A percentile compares a stretch with the other conserved stretches of the same genome.
Conservation (phyloP, 2,329 filamentous ascomycete genomes). For the Bisporella sp. region DNA sequence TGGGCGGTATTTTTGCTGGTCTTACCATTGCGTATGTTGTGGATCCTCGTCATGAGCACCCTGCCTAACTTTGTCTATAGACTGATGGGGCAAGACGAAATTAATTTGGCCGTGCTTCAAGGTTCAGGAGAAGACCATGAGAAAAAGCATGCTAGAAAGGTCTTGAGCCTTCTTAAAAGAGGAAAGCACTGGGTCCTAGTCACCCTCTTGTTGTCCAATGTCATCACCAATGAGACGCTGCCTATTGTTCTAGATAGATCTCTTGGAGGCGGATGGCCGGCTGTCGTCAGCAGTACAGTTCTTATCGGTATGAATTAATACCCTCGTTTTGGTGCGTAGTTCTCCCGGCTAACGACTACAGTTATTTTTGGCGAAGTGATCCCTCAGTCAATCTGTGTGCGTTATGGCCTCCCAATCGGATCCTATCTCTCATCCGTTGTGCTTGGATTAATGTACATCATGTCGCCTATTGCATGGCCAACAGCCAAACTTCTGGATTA, state of each 20-base stretch:
- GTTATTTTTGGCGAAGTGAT: conserved; percentile 98
- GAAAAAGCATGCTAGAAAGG: conserved; percentile 74
- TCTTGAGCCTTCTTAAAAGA: conserved; percentile 70
- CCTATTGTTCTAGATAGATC: conserved; percentile 93
- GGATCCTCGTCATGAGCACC: neutral
- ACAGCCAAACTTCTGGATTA: conserved; percentile 93
- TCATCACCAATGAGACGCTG: conserved; percentile 95
- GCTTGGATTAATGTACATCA: conserved; percentile 81
- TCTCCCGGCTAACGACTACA: conserved; percentile 31
- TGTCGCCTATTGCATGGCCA: conserved; percentile 86
- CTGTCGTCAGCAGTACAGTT: conserved; percentile 86
- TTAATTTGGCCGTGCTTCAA: conserved; percentile 91
- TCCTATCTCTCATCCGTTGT: conserved; percentile 90
- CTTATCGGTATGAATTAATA: conserved; percentile 65
- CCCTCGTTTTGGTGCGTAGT: conserved; percentile 16
- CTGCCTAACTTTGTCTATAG: conserved; percentile 10
- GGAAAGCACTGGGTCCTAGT: conserved; percentile 99
- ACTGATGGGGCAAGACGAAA: conserved; percentile 67
- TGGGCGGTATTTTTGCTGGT: conserved; percentile 89
- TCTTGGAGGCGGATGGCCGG: conserved; percentile 88
- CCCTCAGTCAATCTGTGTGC: conserved; percentile 92
- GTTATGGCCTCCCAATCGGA: conserved; percentile 90
- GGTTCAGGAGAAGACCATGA: conserved; percentile 80
- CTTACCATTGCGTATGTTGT: conserved; percentile 72
- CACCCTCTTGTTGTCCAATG: conserved; percentile 87